Evolutionary conservation across 768 basidiomycete genomes (phyloP), one percentile per base, ranked within the genome.

Genomic region (Naematelia encephala): DNA sequence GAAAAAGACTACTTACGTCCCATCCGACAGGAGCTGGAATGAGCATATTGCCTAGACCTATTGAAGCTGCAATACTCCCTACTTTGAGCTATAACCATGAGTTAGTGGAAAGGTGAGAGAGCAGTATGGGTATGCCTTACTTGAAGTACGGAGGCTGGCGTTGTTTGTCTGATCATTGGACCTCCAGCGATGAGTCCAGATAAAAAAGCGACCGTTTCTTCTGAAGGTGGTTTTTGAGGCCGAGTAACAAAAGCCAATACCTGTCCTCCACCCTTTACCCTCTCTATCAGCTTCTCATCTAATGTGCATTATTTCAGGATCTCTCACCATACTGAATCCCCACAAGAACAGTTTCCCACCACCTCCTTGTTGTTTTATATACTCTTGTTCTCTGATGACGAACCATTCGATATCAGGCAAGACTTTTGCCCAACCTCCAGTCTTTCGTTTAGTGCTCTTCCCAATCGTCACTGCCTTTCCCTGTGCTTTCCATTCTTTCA

Each of bases 381-480:
- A 19, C 16, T 60, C 60, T 22, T 49, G 56, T 42, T 67, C 67
- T 3, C 66, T 23, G 51, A 60, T 61, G 1, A 74, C 69, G 39
- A 71, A 74, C 56, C 60, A 74, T 42, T 71, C 69, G 55, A 71
- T 71, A 66, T 74, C 72, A 43, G 65, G 62, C 19, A 74, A 45
- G 5, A 51, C 64, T 51, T 71, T 69, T n/a, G 60, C 65, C 72
- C 72, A 74, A 23, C 69, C 69, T 42, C 71, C 71, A 1, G 67
- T 71, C 52, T 54, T 51, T 39, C 72, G 28, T 51, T 67, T 67
- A 13, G 60, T 60, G 42, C 67, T 64, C 52, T 64, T 66, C 50
- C 57, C 67, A 11, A 63, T 49, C 25, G 63, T 60, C 51, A 74
- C 69, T 0, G 22, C 46, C 53, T 66, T 69, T 13, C 72, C 72